These are phyloP conservation scores for Boechera retrofracta DNA, from an alignment of 345 rosid genomes.

Conservation along the genomic window DNA sequence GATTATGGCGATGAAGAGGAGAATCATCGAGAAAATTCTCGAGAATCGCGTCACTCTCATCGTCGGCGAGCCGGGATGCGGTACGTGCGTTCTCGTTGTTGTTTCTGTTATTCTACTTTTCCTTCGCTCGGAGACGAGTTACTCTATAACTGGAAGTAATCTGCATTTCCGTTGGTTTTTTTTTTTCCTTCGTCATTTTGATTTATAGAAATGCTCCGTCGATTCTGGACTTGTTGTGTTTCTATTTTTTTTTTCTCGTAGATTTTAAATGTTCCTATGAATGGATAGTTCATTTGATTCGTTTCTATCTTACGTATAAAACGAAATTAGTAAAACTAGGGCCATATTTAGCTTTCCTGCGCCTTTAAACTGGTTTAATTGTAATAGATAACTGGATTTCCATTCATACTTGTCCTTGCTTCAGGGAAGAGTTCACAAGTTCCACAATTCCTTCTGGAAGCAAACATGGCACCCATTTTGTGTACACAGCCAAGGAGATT, in stretches of 20 bases:
- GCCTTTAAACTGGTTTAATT: not conserved
- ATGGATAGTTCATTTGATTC: not conserved
- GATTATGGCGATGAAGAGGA: conserved; percentile 62
- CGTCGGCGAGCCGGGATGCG: conserved; percentile 96
- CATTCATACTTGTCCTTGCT: conserved; percentile 19
- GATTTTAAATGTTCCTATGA: too few species aligned
- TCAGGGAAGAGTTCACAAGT: conserved; percentile 97
- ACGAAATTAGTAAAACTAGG: not conserved
- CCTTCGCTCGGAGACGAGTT: not conserved
- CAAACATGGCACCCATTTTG: conserved; percentile 70
- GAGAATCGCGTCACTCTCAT: conserved; percentile 97
- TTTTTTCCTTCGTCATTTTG: not conserved
- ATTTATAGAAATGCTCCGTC: not conserved
- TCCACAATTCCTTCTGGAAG: conserved; percentile 86
- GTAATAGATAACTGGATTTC: not conserved
- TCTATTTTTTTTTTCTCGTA: not conserved
- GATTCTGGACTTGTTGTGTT: not conserved
- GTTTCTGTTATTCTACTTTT: not conserved
- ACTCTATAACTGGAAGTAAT: not conserved
- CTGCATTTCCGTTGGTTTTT: not conserved
- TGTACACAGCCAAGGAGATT: conserved; percentile 96
- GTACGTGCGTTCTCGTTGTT: conserved; percentile 43
- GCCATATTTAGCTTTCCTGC: conserved; percentile 1
- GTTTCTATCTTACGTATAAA: not conserved
- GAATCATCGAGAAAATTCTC: conserved; percentile 76